Evolutionary conservation across 2,329 filamentous ascomycete species (phyloP).

Genomic region (Microdochium paspali): DNA sequence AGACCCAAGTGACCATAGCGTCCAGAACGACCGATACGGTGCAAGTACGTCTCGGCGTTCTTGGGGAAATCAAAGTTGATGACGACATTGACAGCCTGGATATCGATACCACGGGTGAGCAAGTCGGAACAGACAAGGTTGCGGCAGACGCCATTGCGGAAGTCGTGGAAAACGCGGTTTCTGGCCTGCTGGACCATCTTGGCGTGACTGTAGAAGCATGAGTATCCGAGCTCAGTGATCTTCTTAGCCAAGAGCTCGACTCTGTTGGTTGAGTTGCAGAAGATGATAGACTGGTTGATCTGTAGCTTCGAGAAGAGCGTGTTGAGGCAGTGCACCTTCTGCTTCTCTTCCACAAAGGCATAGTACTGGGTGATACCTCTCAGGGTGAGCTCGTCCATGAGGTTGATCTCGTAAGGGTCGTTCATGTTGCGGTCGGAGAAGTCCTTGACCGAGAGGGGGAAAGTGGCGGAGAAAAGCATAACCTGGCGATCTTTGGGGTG

Average conservation of each 20-base stretch:
- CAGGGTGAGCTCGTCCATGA: conserved; percentile 98
- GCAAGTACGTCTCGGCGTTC: conserved; percentile 97
- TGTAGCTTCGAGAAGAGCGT: conserved; percentile 98
- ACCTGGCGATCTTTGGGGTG: conserved; percentile 97
- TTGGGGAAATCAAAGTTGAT: conserved; percentile 99
- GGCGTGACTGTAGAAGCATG: conserved; percentile 98
- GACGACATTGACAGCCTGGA: conserved; percentile 97
- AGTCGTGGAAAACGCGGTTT: conserved; percentile 98
- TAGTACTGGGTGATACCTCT: conserved; percentile 99
- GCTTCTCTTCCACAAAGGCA: conserved; percentile 97
- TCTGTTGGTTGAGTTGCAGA: conserved; percentile 98
- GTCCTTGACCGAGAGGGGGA: conserved; percentile 91
- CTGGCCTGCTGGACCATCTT: conserved; percentile 95
- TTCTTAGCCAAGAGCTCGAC: conserved; percentile 98
- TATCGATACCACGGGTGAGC: conserved; percentile 96
- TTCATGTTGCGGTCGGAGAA: conserved; percentile 99
- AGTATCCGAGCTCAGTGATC: conserved; percentile 97
- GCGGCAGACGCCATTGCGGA: conserved; percentile 93
- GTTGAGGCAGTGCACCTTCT: conserved; percentile 98
- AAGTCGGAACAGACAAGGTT: conserved; percentile 98
- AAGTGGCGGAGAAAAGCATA: conserved; percentile 98
- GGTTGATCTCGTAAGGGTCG: conserved; percentile 94
- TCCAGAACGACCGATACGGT: conserved; percentile 95
- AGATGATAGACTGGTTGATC: conserved; percentile 99
- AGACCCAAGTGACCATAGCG: conserved; percentile 95